phyloP scores from a whole-genome alignment of 2,329 filamentous ascomycete genomes.

The Aureobasidium lini region DNA sequence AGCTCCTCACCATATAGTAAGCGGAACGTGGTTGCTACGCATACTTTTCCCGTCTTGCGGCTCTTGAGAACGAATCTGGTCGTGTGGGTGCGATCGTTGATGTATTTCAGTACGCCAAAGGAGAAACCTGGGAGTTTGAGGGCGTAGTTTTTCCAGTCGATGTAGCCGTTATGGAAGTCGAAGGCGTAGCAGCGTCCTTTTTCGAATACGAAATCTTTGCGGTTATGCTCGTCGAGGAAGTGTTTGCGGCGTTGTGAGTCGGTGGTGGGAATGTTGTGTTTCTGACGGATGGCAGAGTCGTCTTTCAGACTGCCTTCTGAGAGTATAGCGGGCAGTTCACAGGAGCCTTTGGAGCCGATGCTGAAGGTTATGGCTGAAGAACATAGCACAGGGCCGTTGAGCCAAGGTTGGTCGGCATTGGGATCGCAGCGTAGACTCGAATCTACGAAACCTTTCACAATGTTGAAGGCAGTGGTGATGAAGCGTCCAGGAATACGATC shows the following conservation, averaged over 20 bases:
- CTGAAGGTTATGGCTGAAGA: constrained; percentile 8
- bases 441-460: constrained; percentile 86
- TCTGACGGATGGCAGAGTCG: constrained; percentile 27
- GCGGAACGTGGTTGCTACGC: constrained; percentile 40
- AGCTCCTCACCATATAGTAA: constrained; percentile 38
- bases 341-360: constrained; percentile 19
- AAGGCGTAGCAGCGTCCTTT: constrained; percentile 37
- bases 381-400: constrained; percentile 61
- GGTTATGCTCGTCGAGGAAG: constrained; percentile 31
- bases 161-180: constrained; percentile 43
- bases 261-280: constrained; percentile 29
- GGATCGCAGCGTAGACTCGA: constrained; percentile 83
- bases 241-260: constrained; percentile 39
- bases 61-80: constrained; percentile 41
- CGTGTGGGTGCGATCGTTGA: constrained; percentile 39
- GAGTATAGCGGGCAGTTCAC: constrained; percentile 22
- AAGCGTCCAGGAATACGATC: constrained; percentile 80
- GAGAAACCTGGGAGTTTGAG: constrained; percentile 39
- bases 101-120: constrained; percentile 38
- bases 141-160: constrained; percentile 41
- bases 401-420: constrained; percentile 75
- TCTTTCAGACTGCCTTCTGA: constrained; percentile 36
- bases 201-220: constrained; percentile 35
- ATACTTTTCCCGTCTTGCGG: constrained; percentile 32
- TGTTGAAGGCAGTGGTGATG: constrained; percentile 64